Percentiles rank a stretch among this genome's conserved stretches.
Evolutionary conservation across 352 stramenopile genomes (phyloP).

Genomic region (Aphanomyces astaci): DNA sequence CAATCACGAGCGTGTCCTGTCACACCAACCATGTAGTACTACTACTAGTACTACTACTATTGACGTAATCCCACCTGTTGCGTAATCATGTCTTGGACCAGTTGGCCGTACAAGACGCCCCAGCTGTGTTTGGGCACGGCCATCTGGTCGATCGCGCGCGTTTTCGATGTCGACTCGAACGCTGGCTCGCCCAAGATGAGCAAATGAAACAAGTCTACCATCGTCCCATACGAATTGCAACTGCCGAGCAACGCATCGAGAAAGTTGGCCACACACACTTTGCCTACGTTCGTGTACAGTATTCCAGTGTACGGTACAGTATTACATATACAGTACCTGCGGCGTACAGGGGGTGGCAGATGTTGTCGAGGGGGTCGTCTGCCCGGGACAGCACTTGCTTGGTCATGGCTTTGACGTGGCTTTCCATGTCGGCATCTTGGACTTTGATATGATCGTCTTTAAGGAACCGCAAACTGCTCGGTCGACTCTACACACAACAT

Average conservation of each 20-base stretch:
- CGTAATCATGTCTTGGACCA: conserved; percentile 48
- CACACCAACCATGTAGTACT: too few relatives aligned
- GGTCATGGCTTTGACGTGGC: background rate
- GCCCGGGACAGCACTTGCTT: conserved; percentile 10
- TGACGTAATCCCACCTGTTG: too few relatives aligned
- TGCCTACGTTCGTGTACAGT: conserved; percentile 25
- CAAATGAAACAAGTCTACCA: conserved; percentile 63
- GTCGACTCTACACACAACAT: conserved; percentile 24
- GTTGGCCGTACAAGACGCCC: conserved; percentile 43
- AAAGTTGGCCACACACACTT: conserved; percentile 69
- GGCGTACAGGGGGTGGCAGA: conserved; percentile 20
- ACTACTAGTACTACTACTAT: too few relatives aligned
- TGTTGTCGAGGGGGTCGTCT: conserved; percentile 21
- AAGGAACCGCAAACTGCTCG: conserved; percentile 18
- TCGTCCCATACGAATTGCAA: conserved; percentile 44
- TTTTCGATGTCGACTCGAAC: conserved; percentile 26
- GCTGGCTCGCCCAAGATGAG: conserved; percentile 53
- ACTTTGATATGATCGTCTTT: background rate
- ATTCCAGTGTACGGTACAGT: too few relatives aligned
- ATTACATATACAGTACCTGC: background rate
- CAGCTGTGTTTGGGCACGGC: conserved; percentile 46
- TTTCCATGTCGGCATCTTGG: background rate
- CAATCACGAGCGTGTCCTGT: conserved; percentile 45
- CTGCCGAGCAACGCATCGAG: conserved; percentile 58
- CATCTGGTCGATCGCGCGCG: conserved; percentile 46